These are phyloP conservation scores for Massarina eburnea DNA, from an alignment of 2,329 filamentous ascomycete species.

Conservation along the genomic window DNA sequence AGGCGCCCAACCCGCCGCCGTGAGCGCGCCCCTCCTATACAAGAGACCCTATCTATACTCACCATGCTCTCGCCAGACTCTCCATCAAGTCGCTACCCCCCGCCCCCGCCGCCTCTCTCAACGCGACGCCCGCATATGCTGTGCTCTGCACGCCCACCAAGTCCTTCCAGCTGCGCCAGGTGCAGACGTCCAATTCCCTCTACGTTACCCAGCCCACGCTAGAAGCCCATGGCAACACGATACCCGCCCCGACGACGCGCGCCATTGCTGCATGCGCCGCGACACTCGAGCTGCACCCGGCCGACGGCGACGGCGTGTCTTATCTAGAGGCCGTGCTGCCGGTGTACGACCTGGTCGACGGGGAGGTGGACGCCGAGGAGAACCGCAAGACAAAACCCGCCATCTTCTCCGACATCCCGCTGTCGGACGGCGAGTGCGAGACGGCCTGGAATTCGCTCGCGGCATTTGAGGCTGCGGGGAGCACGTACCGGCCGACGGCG, in stretches of 20 bases:
- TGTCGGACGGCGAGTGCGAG: slow-evolving; percentile 56
- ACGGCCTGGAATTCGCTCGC: slow-evolving; percentile 53
- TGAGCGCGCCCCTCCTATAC: slow-evolving; percentile 34
- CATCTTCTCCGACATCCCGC: slow-evolving; percentile 54
- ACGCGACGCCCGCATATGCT: slow-evolving; percentile 48
- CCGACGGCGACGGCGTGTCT: slow-evolving; percentile 36
- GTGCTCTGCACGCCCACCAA: slow-evolving; percentile 61
- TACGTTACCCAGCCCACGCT: slow-evolving; percentile 54
- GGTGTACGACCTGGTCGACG: slow-evolving; percentile 38
- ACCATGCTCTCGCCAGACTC: slow-evolving; percentile 28
- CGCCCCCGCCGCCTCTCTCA: slow-evolving; percentile 17
- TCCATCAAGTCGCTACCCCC: slow-evolving; percentile 39
- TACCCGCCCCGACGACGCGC: slow-evolving; percentile 37
- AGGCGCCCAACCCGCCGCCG: slow-evolving; percentile 48
- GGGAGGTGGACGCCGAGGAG: slow-evolving; percentile 29
- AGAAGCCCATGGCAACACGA: slow-evolving; percentile 38
- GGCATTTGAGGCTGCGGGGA: slow-evolving; percentile 52
- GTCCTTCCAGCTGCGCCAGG: slow-evolving; percentile 64
- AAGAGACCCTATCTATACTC: slow-evolving; percentile 33
- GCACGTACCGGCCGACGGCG: slow-evolving; percentile 53
- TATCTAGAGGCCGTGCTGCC: slow-evolving; percentile 44
- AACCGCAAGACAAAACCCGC: slow-evolving; percentile 37
- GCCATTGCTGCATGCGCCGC: slow-evolving; percentile 49
- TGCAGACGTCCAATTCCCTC: slow-evolving; percentile 66
- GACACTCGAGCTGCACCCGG: slow-evolving; percentile 46